These are phyloP conservation scores for Pleoardoris graminearum DNA, from an alignment of 2,329 filamentous ascomycete genomes.

Conservation along the genomic window DNA sequence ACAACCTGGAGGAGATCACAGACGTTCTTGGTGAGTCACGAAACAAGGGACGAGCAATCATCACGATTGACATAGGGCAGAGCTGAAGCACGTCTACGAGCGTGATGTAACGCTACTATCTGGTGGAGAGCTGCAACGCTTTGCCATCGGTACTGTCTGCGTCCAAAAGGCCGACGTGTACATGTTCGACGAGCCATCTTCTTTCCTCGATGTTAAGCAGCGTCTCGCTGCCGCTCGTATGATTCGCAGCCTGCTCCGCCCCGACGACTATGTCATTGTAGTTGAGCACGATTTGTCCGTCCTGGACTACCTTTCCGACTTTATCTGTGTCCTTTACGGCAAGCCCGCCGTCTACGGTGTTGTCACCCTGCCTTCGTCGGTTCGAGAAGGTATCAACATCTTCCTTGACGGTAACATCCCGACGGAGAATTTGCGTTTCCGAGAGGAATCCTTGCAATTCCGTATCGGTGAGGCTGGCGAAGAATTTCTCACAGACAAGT, in stretches of 20 bases:
- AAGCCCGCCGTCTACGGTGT: conserved; percentile 96
- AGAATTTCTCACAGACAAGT: conserved; percentile 83
- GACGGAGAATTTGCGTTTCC: conserved; percentile 97
- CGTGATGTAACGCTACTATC: conserved; percentile 89
- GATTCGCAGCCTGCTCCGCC: conserved; percentile 85
- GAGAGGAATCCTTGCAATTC: conserved; percentile 95
- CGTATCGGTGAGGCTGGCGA: conserved; percentile 87
- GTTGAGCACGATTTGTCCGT: conserved; percentile 99
- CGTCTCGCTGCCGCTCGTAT: conserved; percentile 89
- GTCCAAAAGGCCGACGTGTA: conserved; percentile 93
- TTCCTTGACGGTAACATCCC: conserved; percentile 98
- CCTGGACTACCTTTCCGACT: conserved; percentile 97
- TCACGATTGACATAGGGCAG: conserved; percentile 44
- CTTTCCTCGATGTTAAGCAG: conserved; percentile 99
- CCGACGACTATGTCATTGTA: conserved; percentile 95
- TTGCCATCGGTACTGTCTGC: conserved; percentile 93
- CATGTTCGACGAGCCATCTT: conserved; percentile 99
- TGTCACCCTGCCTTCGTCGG: conserved; percentile 90
- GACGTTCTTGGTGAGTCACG: conserved; percentile 68
- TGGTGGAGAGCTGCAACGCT: conserved; percentile 96
- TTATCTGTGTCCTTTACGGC: conserved; percentile 96
- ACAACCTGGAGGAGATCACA: conserved; percentile 79
- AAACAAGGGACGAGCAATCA: background rate
- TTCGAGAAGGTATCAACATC: conserved; percentile 98
- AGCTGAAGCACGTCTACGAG: conserved; percentile 86